Percentiles rank a stretch among this genome's conserved stretches.
These are phyloP conservation scores for Eutypella sp. DNA, from an alignment of 2,329 filamentous ascomycete species.

Conservation along the genomic window DNA sequence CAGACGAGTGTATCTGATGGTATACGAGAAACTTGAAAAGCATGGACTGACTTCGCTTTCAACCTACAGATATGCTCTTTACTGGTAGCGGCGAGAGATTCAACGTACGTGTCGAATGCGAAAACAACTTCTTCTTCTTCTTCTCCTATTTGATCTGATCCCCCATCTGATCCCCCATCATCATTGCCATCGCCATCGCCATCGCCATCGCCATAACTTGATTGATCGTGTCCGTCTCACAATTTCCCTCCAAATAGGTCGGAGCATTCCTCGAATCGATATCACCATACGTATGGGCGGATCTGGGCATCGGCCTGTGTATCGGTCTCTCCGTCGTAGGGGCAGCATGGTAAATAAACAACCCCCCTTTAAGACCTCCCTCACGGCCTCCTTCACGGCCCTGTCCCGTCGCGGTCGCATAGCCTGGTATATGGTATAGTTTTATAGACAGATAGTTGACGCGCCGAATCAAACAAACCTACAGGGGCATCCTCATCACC, in stretches of 20 bases:
- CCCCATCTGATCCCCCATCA: slow-evolving; percentile 21
- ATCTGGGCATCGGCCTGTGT: slow-evolving; percentile 84
- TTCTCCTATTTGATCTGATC: too few relatives aligned
- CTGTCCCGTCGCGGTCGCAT: slow-evolving; percentile 1
- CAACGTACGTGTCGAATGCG: slow-evolving; percentile 58
- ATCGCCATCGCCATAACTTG: not conserved
- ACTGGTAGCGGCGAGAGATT: slow-evolving; percentile 94
- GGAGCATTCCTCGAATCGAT: slow-evolving; percentile 91
- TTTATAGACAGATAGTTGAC: not conserved
- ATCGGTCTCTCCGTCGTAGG: slow-evolving; percentile 95
- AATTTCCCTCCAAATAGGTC: slow-evolving; percentile 48
- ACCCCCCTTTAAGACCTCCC: not conserved
- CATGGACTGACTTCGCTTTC: too few relatives aligned
- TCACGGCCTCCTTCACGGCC: not conserved
- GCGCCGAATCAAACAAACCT: slow-evolving; percentile 5
- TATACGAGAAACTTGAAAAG: too few relatives aligned
- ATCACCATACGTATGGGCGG: slow-evolving; percentile 92
- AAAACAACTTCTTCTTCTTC: too few relatives aligned
- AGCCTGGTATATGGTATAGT: not conserved
- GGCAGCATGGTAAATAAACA: slow-evolving; percentile 75
- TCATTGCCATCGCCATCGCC: not conserved
- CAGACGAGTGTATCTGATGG: slow-evolving; percentile 2
- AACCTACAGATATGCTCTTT: slow-evolving; percentile 91
- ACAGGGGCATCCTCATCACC: slow-evolving; percentile 97
- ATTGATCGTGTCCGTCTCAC: not conserved